phyloP scores from a whole-genome alignment of 2,329 filamentous ascomycete genomes.

The Penicillium griseofulvum region DNA sequence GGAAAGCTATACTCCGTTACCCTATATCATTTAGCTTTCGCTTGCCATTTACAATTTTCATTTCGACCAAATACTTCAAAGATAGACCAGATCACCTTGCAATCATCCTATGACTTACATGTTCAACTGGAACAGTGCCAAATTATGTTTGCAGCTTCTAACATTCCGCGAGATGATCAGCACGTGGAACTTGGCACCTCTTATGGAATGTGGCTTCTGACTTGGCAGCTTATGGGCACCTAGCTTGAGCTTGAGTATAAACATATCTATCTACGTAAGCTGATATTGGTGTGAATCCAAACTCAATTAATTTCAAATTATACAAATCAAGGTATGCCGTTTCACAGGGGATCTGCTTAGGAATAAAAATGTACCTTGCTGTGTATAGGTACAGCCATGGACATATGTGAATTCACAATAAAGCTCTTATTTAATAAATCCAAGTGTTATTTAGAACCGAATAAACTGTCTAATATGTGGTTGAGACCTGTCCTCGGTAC shows the following conservation, averaged over 20 bases:
- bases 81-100: neutral
- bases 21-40: neutral
- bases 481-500: neutral
- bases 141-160: neutral
- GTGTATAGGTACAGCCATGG: neutral
- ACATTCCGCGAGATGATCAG: conserved; percentile 5
- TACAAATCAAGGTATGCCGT: neutral
- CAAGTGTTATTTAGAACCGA: neutral
- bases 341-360: neutral
- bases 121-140: no score
- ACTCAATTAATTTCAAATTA: neutral
- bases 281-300: neutral
- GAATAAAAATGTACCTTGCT: neutral
- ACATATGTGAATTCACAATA: neutral
- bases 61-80: neutral
- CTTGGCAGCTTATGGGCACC: neutral
- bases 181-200: neutral
- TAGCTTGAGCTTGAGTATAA: neutral
- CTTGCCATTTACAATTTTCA: neutral
- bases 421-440: neutral
- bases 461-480: neutral
- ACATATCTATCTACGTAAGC: neutral
- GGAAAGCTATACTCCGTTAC: neutral
- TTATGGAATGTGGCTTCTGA: neutral
- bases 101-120: no score